Percentiles rank a stretch among this genome's conserved stretches.
phyloP scores from a whole-genome alignment of 1,139 yeast species.

The Tardiomyces blankii region DNA sequence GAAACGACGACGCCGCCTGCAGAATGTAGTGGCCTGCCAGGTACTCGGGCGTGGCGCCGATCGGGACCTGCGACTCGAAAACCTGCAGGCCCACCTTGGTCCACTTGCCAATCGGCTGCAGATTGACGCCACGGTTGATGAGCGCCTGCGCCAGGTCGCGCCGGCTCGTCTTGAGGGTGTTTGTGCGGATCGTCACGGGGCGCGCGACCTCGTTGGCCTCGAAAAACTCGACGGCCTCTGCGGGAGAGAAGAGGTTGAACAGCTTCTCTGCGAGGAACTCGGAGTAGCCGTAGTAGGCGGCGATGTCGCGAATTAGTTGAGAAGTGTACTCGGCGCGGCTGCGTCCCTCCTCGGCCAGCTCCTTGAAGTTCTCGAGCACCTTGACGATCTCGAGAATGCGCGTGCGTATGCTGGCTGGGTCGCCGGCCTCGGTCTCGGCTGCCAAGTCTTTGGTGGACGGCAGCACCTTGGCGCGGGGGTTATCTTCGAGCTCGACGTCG shows the following conservation, averaged over 20 bases:
- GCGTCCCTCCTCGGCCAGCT: slow-evolving; percentile 73
- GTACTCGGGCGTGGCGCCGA: slow-evolving; percentile 99
- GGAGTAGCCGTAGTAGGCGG: slow-evolving; percentile 95
- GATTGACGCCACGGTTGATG: slow-evolving; percentile 92
- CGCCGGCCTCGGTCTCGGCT: slow-evolving; percentile 49
- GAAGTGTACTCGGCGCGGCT: slow-evolving; percentile 73
- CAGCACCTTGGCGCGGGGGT: slow-evolving; percentile 22
- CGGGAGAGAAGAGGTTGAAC: slow-evolving; percentile 80
- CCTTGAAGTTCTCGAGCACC: slow-evolving; percentile 87
- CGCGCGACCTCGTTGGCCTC: slow-evolving; percentile 97
- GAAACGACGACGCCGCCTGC: slow-evolving; percentile 96
- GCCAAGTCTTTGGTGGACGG: slow-evolving; percentile 62
- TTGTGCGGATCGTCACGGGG: slow-evolving; percentile 94
- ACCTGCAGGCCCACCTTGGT: slow-evolving; percentile 95
- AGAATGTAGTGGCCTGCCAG: slow-evolving; percentile 95
- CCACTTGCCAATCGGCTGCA: slow-evolving; percentile 97
- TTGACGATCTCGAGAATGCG: slow-evolving; percentile 93
- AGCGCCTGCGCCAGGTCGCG: slow-evolving; percentile 92
- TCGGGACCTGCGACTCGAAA: slow-evolving; percentile 96
- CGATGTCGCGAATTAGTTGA: slow-evolving; percentile 72
- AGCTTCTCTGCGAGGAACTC: slow-evolving; percentile 87
- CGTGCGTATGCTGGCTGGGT: slow-evolving; percentile 74
- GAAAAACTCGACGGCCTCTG: slow-evolving; percentile 96
- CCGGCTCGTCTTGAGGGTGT: slow-evolving; percentile 87
- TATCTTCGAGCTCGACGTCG: slow-evolving; percentile 14